phyloP scores from a whole-genome alignment of 2,329 filamentous ascomycete species.

The Thielaviopsis musarum region DNA sequence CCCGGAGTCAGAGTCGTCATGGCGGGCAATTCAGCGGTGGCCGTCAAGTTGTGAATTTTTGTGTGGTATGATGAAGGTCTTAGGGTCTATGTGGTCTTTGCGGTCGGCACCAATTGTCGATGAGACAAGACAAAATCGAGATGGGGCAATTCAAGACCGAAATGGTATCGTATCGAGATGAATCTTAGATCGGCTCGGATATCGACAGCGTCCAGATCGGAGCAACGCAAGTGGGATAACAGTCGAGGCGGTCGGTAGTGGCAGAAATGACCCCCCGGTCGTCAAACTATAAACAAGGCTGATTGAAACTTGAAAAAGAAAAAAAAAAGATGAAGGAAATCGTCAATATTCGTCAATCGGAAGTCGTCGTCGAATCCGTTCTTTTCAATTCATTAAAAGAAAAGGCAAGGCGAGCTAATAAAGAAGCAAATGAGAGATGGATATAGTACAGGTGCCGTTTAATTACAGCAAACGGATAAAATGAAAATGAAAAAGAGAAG shows the following conservation, averaged over 20 bases:
- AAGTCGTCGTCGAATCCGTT: background rate
- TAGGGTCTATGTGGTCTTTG: background rate
- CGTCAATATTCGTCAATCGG: background rate
- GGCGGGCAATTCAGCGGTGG: background rate
- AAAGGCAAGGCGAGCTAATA: background rate
- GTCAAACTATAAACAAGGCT: background rate
- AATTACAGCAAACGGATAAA: background rate
- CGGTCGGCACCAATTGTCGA: background rate
- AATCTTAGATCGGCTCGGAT: background rate
- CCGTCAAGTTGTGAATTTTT: background rate
- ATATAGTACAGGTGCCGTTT: background rate
- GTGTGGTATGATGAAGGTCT: background rate
- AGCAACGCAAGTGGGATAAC: too few species aligned
- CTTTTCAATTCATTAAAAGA: background rate
- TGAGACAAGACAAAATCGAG: background rate
- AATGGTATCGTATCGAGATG: background rate
- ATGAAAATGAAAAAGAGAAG: background rate
- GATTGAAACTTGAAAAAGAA: background rate
- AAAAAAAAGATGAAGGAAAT: background rate
- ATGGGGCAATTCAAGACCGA: background rate
- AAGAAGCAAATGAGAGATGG: background rate
- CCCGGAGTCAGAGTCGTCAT: constrained; percentile 47
- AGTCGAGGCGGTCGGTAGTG: too few species aligned
- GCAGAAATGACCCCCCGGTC: background rate
- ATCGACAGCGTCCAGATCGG: too few species aligned